Conservation (phyloP, 176 grass and related monocot species). For the Thinopyrum elongatum region DNA sequence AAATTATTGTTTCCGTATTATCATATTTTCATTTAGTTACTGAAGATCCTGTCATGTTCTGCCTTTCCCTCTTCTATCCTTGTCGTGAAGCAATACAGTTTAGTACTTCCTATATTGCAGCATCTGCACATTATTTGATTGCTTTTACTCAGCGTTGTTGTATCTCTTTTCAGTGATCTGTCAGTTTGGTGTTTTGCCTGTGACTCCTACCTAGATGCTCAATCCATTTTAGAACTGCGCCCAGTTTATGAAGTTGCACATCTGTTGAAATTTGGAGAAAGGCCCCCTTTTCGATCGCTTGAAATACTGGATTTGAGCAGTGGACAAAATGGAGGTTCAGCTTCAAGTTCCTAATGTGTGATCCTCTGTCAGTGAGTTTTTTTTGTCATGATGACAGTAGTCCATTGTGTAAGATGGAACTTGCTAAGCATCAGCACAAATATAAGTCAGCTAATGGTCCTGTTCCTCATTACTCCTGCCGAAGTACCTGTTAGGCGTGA, state of each 20-base stretch:
- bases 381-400: slow-evolving; percentile 3
- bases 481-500: neutral
- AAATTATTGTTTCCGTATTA: neutral
- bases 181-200: slow-evolving; percentile 93
- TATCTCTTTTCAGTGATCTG: slow-evolving; percentile 65
- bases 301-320: slow-evolving; percentile 46
- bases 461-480: neutral
- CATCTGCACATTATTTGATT: neutral
- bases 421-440: slow-evolving; percentile 19
- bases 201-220: slow-evolving; percentile 91
- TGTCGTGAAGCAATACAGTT: neutral
- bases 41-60: neutral
- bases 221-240: slow-evolving; percentile 65
- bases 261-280: slow-evolving; percentile 83
- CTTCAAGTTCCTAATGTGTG: slow-evolving; percentile 45
- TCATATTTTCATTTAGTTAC: neutral
- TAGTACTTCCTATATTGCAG: neutral
- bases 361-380: neutral
- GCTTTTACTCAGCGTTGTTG: neutral
- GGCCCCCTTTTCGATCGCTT: slow-evolving; percentile 58
- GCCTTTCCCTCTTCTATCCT: neutral
- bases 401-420: slow-evolving; percentile 9
- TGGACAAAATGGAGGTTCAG: slow-evolving; percentile 28
- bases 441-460: slow-evolving; percentile 13
- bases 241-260: slow-evolving; percentile 87